Conservation (phyloP, 1,139 yeast genomes). For the Meyerozyma sp. region DNA sequence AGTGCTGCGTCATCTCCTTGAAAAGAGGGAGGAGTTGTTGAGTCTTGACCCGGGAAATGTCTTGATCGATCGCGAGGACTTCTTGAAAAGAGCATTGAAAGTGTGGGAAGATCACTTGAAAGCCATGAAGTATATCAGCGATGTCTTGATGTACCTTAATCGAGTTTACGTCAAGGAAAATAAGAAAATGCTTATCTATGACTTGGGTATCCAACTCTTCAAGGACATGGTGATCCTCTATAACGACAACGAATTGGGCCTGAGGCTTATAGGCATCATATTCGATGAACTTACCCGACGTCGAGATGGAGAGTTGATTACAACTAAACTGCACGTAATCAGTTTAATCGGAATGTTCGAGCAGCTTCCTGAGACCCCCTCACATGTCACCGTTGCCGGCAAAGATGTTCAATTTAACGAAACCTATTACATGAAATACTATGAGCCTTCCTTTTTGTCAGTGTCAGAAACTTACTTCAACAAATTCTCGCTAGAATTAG, state of each 20-base stretch:
- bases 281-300: slow-evolving; percentile 56
- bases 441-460: slow-evolving; percentile 61
- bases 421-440: slow-evolving; percentile 55
- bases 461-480: slow-evolving; percentile 55
- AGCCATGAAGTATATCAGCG: slow-evolving; percentile 77
- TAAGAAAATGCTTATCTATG: slow-evolving; percentile 63
- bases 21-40: slow-evolving; percentile 20
- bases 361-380: slow-evolving; percentile 32
- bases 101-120: slow-evolving; percentile 76
- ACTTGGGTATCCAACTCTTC: slow-evolving; percentile 65
- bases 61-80: slow-evolving; percentile 19
- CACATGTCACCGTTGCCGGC: slow-evolving; percentile 15
- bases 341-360: slow-evolving; percentile 71
- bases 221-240: slow-evolving; percentile 37
- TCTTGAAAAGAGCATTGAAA: slow-evolving; percentile 41
- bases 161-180: slow-evolving; percentile 79
- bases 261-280: slow-evolving; percentile 42
- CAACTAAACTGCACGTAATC: slow-evolving; percentile 49
- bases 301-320: slow-evolving; percentile 53
- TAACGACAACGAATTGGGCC: slow-evolving; percentile 47
- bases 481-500: slow-evolving; percentile 38
- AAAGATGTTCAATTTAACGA: slow-evolving; percentile 35
- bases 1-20: slow-evolving; percentile 46
- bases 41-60: slow-evolving; percentile 8
- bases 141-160: slow-evolving; percentile 81